phyloP scores from a whole-genome alignment of 176 grass and related monocot species.

The Canna indica region DNA sequence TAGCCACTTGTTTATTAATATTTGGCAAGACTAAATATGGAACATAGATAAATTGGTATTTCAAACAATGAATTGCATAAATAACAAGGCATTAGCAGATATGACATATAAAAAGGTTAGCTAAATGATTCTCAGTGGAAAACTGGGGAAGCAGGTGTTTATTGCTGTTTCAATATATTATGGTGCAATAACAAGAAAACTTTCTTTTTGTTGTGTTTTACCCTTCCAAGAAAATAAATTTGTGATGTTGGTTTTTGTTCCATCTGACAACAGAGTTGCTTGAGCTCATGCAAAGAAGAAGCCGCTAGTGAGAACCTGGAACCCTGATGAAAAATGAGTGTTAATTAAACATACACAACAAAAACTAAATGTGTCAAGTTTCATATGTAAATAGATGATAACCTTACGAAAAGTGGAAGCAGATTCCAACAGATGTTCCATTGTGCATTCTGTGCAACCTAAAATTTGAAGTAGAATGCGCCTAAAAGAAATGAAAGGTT shows the following conservation, averaged over 20 bases:
- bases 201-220: conserved; percentile 17
- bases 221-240: conserved; percentile 76
- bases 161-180: not conserved
- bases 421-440: conserved; percentile 73
- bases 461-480: conserved; percentile 63
- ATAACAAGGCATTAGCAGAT: not conserved
- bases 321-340: conserved; percentile 46
- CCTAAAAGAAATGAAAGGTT: conserved; percentile 89
- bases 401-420: conserved; percentile 86
- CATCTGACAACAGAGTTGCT: conserved; percentile 50
- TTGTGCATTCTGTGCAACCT: conserved; percentile 55
- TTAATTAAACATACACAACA: conserved; percentile 11
- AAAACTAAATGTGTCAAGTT: not conserved
- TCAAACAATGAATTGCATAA: not conserved
- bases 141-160: not conserved
- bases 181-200: not conserved
- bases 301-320: conserved; percentile 84
- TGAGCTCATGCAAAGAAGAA: conserved; percentile 77
- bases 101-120: not conserved
- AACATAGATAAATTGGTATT: too few relatives aligned
- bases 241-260: conserved; percentile 38
- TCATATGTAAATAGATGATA: not conserved
- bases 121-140: too few relatives aligned
- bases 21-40: too few relatives aligned
- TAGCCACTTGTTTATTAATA: too few relatives aligned